These are phyloP conservation scores for Epichloe gansuensis DNA, from an alignment of 2,329 filamentous ascomycete genomes.

Conservation along the genomic window DNA sequence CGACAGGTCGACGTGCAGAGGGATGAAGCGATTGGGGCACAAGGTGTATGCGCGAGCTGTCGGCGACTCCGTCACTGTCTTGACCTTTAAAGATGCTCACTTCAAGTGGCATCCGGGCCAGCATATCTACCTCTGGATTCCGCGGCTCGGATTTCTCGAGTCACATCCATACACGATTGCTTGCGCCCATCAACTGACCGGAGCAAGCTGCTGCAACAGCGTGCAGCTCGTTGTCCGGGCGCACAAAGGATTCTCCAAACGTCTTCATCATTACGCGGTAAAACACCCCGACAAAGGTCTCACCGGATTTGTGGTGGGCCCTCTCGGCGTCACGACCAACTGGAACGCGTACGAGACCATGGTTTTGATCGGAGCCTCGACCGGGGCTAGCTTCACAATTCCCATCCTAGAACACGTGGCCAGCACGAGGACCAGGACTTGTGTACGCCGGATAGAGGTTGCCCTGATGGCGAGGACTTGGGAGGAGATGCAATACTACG, in stretches of 20 bases:
- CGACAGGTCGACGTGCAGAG: conserved; percentile 30
- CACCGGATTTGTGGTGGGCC: conserved; percentile 38
- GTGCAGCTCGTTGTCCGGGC: conserved; percentile 46
- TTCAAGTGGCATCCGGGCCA: conserved; percentile 49
- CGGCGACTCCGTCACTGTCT: conserved; percentile 39
- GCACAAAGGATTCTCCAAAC: conserved; percentile 44
- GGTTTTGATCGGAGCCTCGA: conserved; percentile 48
- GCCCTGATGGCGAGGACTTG: conserved; percentile 38
- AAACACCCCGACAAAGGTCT: conserved; percentile 21
- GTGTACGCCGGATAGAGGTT: conserved; percentile 41
- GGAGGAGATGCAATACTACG: conserved; percentile 44
- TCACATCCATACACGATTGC: conserved; percentile 52
- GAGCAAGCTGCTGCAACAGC: conserved; percentile 44
- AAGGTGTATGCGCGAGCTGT: conserved; percentile 35
- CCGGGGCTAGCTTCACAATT: conserved; percentile 49
- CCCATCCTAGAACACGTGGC: conserved; percentile 46
- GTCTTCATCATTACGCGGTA: conserved; percentile 35
- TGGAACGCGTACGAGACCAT: conserved; percentile 49
- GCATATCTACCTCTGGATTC: conserved; percentile 50
- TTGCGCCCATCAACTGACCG: conserved; percentile 37
- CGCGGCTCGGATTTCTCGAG: conserved; percentile 39
- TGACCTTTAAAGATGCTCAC: conserved; percentile 48
- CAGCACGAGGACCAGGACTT: conserved; percentile 27
- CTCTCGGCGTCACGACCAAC: conserved; percentile 41
- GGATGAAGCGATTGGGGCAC: conserved; percentile 39